These are phyloP conservation scores for Onygenales sp. DNA, from an alignment of 2,329 filamentous ascomycete species.

Conservation along the genomic window DNA sequence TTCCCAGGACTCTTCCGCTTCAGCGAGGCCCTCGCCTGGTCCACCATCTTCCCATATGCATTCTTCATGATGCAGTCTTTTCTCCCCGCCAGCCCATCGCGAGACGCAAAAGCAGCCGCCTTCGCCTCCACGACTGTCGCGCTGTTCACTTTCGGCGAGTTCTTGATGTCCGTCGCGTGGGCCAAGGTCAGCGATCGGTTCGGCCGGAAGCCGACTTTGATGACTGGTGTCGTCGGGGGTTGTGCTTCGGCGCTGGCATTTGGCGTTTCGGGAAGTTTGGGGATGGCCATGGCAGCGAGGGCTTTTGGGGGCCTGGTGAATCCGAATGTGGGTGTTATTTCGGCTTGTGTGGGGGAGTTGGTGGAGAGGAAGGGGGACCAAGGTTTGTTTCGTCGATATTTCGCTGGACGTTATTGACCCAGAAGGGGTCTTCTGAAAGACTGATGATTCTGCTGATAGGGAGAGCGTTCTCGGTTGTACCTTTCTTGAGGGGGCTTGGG, in stretches of 20 bases:
- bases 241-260: conserved; percentile 4
- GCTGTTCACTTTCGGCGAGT: conserved; percentile 9
- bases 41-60: conserved; percentile 7
- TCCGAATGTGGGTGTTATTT: conserved; percentile 7
- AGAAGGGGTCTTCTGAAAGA: background rate
- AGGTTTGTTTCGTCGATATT: background rate
- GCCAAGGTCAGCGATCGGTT: conserved; percentile 6
- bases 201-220: conserved; percentile 7
- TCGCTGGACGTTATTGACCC: background rate
- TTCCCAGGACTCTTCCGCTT: conserved; percentile 6
- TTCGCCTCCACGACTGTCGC: conserved; percentile 4
- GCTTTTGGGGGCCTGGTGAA: conserved; percentile 7
- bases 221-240: conserved; percentile 4
- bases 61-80: conserved; percentile 7
- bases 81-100: background rate
- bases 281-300: background rate
- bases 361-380: conserved; percentile 1
- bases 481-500: conserved; percentile 7
- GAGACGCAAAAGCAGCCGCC: conserved; percentile 1
- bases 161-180: conserved; percentile 5
- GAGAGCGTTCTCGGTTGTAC: conserved; percentile 7
- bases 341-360: conserved; percentile 7
- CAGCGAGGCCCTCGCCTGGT: conserved; percentile 9
- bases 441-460: background rate
- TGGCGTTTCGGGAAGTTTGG: conserved; percentile 3